Percentiles rank a stretch among this genome's conserved stretches.
phyloP scores from a whole-genome alignment of 192 early-diverging fungal species.

The Entrophospora sp. region DNA sequence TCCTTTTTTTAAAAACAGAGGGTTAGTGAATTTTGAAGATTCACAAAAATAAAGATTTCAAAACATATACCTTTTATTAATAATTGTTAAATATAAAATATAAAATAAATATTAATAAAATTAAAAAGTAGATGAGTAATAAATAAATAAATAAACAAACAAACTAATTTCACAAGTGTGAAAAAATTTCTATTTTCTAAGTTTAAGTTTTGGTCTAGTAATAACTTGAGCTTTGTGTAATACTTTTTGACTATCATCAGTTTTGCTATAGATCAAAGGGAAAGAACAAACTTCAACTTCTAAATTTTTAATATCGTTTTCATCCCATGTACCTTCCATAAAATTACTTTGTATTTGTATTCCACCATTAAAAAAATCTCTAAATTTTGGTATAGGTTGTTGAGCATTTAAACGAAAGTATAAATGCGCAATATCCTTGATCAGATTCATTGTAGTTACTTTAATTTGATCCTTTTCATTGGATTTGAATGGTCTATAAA shows the following conservation, averaged over 20 bases:
- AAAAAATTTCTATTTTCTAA: no score
- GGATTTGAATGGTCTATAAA: not conserved
- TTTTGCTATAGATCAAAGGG: not conserved
- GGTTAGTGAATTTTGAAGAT: no score
- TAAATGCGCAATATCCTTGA: not conserved
- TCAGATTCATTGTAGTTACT: not conserved
- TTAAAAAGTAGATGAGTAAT: no score
- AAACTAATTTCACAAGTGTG: no score
- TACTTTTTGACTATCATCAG: conserved; percentile 3
- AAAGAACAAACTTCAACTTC: conserved; percentile 20
- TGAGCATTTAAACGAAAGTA: conserved; percentile 19
- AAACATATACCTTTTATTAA: no score
- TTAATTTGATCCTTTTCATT: not conserved
- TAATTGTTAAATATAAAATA: no score
- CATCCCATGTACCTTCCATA: conserved; percentile 15
- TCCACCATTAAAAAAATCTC: conserved; percentile 1
- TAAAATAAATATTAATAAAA: no score
- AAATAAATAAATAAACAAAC: no score
- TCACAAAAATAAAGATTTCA: no score
- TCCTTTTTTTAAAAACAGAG: no score
- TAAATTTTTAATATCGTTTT: not conserved
- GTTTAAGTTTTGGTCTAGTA: conserved; percentile 1
- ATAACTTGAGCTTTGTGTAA: conserved; percentile 4
- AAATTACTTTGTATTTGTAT: not conserved
- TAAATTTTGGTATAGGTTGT: conserved; percentile 16